Conservation (phyloP, 2,329 filamentous ascomycete genomes). For the Ophiostoma populinum region DNA sequence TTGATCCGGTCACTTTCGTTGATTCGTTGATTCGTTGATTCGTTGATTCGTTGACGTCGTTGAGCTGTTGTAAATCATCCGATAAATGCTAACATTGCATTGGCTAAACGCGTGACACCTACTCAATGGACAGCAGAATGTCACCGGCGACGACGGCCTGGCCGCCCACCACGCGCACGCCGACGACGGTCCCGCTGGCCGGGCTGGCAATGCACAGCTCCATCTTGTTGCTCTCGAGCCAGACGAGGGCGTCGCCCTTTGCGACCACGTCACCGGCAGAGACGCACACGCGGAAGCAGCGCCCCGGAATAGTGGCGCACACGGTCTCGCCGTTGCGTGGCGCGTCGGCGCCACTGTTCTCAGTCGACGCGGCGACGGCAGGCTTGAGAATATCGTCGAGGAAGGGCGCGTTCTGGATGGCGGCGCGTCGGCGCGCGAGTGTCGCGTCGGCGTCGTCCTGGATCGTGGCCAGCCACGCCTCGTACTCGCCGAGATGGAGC, state of each 20-base stretch:
- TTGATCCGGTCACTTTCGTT: too few relatives aligned
- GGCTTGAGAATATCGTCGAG: background rate
- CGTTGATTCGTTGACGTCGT: too few relatives aligned
- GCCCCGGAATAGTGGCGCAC: slow-evolving; percentile 27
- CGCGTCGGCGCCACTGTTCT: background rate
- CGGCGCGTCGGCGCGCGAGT: background rate
- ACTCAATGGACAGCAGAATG: too few relatives aligned
- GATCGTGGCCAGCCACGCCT: slow-evolving; percentile 4
- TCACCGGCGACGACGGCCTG: too few relatives aligned
- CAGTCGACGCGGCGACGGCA: background rate
- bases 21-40: too few relatives aligned
- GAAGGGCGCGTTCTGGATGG: background rate
- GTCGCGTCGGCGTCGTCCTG: background rate
- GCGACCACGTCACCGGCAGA: slow-evolving; percentile 17
- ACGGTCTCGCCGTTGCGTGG: background rate
- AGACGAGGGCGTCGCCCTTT: slow-evolving; percentile 17
- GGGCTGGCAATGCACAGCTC: slow-evolving; percentile 22
- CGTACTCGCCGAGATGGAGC: slow-evolving; percentile 10
- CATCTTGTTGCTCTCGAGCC: slow-evolving; percentile 41
- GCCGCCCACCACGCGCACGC: too few relatives aligned
- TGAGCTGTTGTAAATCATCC: too few relatives aligned
- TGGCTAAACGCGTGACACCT: too few relatives aligned
- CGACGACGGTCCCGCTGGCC: too few relatives aligned
- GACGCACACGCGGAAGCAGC: slow-evolving; percentile 29
- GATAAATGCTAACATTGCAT: too few relatives aligned